Conservation (phyloP, 2,329 filamentous ascomycete genomes). For the Mariannaea elegans region DNA sequence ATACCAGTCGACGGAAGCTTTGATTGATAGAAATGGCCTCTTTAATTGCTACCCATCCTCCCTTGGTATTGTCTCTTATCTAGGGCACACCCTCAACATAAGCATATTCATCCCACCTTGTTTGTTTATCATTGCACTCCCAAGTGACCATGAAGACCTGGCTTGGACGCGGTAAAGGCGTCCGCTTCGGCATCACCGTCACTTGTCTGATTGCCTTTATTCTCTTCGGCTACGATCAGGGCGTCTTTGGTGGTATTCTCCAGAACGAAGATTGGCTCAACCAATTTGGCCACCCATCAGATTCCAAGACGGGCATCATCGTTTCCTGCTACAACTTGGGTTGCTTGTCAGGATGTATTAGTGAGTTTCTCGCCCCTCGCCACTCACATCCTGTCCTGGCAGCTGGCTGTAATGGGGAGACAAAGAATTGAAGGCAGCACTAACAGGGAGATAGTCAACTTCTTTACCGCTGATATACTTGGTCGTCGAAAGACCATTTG, state of each 20-base stretch:
- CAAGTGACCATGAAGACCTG: constrained; percentile 29
- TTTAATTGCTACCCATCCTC: background rate
- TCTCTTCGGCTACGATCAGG: constrained; percentile 57
- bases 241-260: constrained; percentile 58
- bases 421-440: too few relatives aligned
- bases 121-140: background rate
- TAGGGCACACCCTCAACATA: background rate
- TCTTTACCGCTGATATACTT: constrained; percentile 61
- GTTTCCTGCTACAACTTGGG: constrained; percentile 51
- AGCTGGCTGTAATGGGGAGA: too few relatives aligned
- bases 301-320: constrained; percentile 42
- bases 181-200: constrained; percentile 32
- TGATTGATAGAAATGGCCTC: background rate
- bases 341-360: constrained; percentile 52
- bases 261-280: constrained; percentile 54
- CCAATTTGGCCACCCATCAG: constrained; percentile 38
- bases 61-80: background rate
- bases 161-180: constrained; percentile 36
- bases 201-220: constrained; percentile 39
- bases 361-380: constrained; percentile 54
- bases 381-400: too few relatives aligned
- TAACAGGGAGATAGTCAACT: constrained; percentile 43
- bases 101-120: background rate
- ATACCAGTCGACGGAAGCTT: background rate
- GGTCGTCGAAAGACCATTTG: constrained; percentile 63